phyloP scores from a whole-genome alignment of 1,139 yeast genomes.

The Komagataea norvegica region DNA sequence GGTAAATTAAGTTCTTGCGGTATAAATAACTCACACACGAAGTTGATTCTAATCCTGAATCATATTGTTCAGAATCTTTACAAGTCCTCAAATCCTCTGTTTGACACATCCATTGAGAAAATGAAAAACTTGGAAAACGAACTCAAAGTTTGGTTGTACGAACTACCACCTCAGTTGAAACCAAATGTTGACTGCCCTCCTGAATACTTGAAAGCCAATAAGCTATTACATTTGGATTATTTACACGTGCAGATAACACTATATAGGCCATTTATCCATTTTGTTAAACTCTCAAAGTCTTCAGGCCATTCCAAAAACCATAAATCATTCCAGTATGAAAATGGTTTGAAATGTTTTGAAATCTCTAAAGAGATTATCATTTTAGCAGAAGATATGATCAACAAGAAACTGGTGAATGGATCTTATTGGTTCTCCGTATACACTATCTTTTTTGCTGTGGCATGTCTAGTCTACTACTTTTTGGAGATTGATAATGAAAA shows the following conservation, averaged over 20 bases:
- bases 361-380: slow-evolving; percentile 77
- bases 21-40: slow-evolving; percentile 79
- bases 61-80: slow-evolving; percentile 48
- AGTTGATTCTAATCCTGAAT: slow-evolving; percentile 53
- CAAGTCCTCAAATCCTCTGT: slow-evolving; percentile 29
- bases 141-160: slow-evolving; percentile 63
- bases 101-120: slow-evolving; percentile 35
- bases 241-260: slow-evolving; percentile 65
- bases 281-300: slow-evolving; percentile 28
- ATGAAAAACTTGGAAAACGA: slow-evolving; percentile 60
- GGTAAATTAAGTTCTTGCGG: slow-evolving; percentile 60
- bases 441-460: slow-evolving; percentile 81
- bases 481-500: slow-evolving; percentile 54
- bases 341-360: slow-evolving; percentile 77
- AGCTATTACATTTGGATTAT: slow-evolving; percentile 58
- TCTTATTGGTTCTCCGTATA: slow-evolving; percentile 90
- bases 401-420: slow-evolving; percentile 64
- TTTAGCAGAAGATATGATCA: slow-evolving; percentile 71
- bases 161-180: slow-evolving; percentile 61
- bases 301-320: slow-evolving; percentile 24
- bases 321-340: slow-evolving; percentile 39
- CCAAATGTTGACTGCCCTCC: slow-evolving; percentile 41
- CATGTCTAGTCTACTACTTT: slow-evolving; percentile 71
- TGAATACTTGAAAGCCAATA: slow-evolving; percentile 54
- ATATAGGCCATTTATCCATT: slow-evolving; percentile 70